Evolutionary conservation across 2,329 filamentous ascomycete species (phyloP), one percentile per base, ranked within the genome.

Genomic region (Fusarium staphyleae): DNA sequence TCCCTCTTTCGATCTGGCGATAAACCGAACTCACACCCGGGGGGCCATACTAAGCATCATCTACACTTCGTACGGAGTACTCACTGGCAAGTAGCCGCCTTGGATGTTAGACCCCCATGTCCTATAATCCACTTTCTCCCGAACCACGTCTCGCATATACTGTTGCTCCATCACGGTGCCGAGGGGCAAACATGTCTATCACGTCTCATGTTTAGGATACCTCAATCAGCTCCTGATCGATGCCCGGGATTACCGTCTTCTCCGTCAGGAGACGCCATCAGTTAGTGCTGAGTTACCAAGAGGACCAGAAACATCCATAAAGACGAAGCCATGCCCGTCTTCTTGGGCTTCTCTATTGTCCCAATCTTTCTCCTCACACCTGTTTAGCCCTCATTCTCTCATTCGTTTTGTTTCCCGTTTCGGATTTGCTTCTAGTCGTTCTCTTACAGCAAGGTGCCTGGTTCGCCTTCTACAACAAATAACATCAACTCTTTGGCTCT

Each of bases 191-290:
- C 57, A 64, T 57, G 49, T 55, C 42, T 55, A 57, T 65, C 58
- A 55, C 48, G 65, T 67, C 65, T 67, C 65, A 67, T 62, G 56
- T 67, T 66, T 51, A 67, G 65, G 48, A 56, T 51, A 59, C 59
- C 51, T 47, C 52, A 65, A 63, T 65, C 46, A 57, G 57, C 55
- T 56, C 56, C 55, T 54, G 65, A 67, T 65, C 63, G 51, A 51
- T 57, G 51, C 44, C 63, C 45, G 50, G 65, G 65, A 64, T 62
- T 26, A 39, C 44, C 42, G 45, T 44, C 45, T 28, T 52, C 52
- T 57, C 52, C 29, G 52, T 41, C 33, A 32, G 37, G 41, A 50
- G 49, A 41, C 49, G 52, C 53, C 48, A 47, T 40, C 48, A 50
- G 48, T 14, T 55, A 51, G 48, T 36, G 43, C 49, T 60, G 58